Percentiles rank a stretch among this genome's conserved stretches.
Evolutionary conservation across 495 filamentous ascomycete species (phyloP).

Genomic region (Pyrenula aspistea): DNA sequence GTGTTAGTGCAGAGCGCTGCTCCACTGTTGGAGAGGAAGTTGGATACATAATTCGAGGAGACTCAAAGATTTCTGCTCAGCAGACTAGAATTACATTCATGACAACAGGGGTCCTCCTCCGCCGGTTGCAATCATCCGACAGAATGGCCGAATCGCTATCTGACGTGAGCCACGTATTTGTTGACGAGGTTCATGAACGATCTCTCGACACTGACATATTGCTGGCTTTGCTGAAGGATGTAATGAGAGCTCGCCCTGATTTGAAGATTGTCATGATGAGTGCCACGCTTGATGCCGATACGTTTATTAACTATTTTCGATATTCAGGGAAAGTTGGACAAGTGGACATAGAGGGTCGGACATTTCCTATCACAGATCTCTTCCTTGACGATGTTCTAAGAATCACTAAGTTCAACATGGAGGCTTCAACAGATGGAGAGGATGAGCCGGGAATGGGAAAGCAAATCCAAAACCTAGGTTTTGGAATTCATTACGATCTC

Average conservation of each 20-base stretch:
- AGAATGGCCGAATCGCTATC: constrained; percentile 70
- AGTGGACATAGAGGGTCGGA: constrained; percentile 81
- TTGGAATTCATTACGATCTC: constrained; percentile 86
- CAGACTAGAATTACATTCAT: constrained; percentile 88
- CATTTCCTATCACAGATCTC: constrained; percentile 79
- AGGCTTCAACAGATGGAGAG: constrained; percentile 11
- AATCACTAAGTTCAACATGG: constrained; percentile 58
- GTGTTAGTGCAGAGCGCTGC: constrained; percentile 87
- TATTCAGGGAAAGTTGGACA: constrained; percentile 52
- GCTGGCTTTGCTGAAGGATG: constrained; percentile 75
- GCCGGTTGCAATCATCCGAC: constrained; percentile 72
- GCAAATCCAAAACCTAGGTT: constrained; percentile 62
- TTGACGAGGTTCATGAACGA: constrained; percentile 95
- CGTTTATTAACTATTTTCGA: constrained; percentile 79
- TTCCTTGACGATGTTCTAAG: constrained; percentile 83
- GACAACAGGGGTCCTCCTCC: constrained; percentile 89
- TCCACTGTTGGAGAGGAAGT: constrained; percentile 73
- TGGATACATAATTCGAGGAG: constrained; percentile 89
- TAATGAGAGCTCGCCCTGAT: constrained; percentile 63
- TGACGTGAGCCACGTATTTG: constrained; percentile 87
- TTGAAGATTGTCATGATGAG: constrained; percentile 96
- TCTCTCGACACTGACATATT: constrained; percentile 94
- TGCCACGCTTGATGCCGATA: constrained; percentile 81
- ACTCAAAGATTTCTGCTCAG: constrained; percentile 55
- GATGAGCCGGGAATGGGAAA: constrained; percentile 43